These are phyloP conservation scores for Grosmannia serpens DNA, from an alignment of 2,329 filamentous ascomycete genomes.

Conservation along the genomic window DNA sequence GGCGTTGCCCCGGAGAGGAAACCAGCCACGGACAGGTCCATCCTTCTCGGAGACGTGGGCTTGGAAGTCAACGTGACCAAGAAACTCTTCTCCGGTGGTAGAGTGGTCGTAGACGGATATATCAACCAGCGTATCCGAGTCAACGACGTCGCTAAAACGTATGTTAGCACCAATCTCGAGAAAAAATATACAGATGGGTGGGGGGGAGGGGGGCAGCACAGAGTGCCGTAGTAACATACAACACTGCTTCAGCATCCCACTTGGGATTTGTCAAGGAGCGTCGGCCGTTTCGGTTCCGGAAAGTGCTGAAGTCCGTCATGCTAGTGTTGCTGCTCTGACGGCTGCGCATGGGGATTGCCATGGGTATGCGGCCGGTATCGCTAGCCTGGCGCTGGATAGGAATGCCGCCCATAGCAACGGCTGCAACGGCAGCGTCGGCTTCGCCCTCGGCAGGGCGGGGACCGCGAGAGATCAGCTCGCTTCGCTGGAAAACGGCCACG, in stretches of 20 bases:
- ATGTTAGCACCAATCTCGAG: background rate
- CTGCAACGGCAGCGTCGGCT: slow-evolving; percentile 34
- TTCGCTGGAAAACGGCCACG: slow-evolving; percentile 92
- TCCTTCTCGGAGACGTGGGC: slow-evolving; percentile 54
- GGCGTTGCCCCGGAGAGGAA: slow-evolving; percentile 61
- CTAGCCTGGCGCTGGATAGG: slow-evolving; percentile 59
- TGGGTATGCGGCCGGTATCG: slow-evolving; percentile 67
- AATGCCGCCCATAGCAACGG: slow-evolving; percentile 34
- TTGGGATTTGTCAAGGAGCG: slow-evolving; percentile 67
- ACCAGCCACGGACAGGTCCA: slow-evolving; percentile 73
- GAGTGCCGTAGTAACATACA: slow-evolving; percentile 50
- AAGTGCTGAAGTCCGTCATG: slow-evolving; percentile 51
- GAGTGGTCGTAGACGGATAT: slow-evolving; percentile 85
- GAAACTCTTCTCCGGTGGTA: slow-evolving; percentile 66
- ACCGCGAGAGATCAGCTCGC: slow-evolving; percentile 87
- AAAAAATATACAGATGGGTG: too few relatives aligned
- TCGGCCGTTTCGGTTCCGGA: slow-evolving; percentile 46
- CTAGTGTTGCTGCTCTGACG: slow-evolving; percentile 95
- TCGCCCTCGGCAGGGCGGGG: slow-evolving; percentile 54
- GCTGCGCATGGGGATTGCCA: slow-evolving; percentile 95
- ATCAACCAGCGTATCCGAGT: slow-evolving; percentile 79
- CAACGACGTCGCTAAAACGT: slow-evolving; percentile 69
- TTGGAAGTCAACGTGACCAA: slow-evolving; percentile 79
- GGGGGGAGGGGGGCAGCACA: background rate
- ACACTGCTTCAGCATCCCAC: slow-evolving; percentile 91